Percentiles rank a stretch among this genome's conserved stretches.
Conservation (phyloP, 228 moss, liverwort and hornwort species). For the Sphagnum fallax region DNA sequence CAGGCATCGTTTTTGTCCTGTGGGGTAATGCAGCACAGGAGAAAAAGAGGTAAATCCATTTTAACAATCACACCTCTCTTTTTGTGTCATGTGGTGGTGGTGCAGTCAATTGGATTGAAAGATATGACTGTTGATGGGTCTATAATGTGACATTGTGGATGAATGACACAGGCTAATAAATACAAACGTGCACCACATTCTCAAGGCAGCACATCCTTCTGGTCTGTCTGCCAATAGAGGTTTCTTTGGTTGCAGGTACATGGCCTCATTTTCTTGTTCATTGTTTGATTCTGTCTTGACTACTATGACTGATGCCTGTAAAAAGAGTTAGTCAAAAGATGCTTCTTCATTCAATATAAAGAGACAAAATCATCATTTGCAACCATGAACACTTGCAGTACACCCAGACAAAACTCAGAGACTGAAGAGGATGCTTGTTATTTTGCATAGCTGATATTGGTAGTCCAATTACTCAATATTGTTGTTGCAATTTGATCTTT, state of each 20-base stretch:
- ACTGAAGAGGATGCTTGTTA: too few relatives aligned
- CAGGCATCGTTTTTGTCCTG: slow-evolving; percentile 32
- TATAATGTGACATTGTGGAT: too few relatives aligned
- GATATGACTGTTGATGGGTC: too few relatives aligned
- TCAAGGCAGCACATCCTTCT: slow-evolving; percentile 52
- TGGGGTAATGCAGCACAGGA: slow-evolving; percentile 51
- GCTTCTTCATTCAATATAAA: not conserved
- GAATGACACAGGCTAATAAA: slow-evolving; percentile 22
- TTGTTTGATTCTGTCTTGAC: too few relatives aligned
- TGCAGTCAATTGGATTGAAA: too few relatives aligned
- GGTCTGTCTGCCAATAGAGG: slow-evolving; percentile 42
- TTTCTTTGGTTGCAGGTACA: slow-evolving; percentile 43
- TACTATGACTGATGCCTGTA: not conserved
- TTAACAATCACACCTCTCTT: too few relatives aligned
- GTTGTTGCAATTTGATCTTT: not conserved
- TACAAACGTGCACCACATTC: slow-evolving; percentile 27
- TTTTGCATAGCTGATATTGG: too few relatives aligned
- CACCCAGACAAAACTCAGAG: too few relatives aligned
- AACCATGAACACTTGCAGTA: not conserved
- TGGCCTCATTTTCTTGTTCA: not conserved
- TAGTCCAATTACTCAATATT: not conserved
- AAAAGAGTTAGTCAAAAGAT: not conserved
- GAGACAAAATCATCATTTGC: too few relatives aligned
- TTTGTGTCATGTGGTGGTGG: too few relatives aligned
- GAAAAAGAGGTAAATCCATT: slow-evolving; percentile 22